These are phyloP conservation scores for Pseudotsuga menziesii DNA, from an alignment of 75 land plant species.

Conservation along the genomic window DNA sequence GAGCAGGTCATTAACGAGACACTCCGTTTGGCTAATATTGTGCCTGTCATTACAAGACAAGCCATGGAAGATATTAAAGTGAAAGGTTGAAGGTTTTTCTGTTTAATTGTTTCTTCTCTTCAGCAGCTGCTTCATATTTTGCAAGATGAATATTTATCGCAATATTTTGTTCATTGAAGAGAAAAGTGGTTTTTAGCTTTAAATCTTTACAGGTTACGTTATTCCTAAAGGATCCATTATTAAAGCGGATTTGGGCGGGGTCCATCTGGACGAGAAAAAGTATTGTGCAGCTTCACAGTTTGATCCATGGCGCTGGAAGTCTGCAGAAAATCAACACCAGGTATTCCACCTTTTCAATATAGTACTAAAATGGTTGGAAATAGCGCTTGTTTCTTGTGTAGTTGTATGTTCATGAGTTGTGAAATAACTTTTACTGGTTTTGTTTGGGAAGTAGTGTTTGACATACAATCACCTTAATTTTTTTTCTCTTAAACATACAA, in stretches of 20 bases:
- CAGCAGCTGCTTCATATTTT: background rate
- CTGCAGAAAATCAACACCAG: background rate
- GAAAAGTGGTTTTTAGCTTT: background rate
- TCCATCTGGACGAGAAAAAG: background rate
- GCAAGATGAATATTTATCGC: background rate
- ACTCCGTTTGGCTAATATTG: background rate
- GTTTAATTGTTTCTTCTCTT: background rate
- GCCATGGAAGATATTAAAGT: background rate
- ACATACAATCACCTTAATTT: too few species aligned
- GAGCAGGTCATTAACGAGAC: background rate
- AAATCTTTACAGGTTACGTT: background rate
- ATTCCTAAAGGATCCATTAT: conserved; percentile 1
- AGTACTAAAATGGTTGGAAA: too few species aligned
- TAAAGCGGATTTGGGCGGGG: background rate
- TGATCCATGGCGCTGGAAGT: conserved; percentile 2
- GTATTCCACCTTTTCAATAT: too few species aligned
- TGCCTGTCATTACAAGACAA: background rate
- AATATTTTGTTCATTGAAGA: background rate
- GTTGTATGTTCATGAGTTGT: too few species aligned
- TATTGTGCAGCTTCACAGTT: background rate
- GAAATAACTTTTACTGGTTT: too few species aligned
- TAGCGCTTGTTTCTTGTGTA: too few species aligned
- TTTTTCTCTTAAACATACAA: too few species aligned
- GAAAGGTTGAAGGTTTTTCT: background rate
- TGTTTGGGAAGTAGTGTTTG: too few species aligned